Percentiles rank a stretch among this genome's conserved stretches.
phyloP scores from a whole-genome alignment of 2,329 filamentous ascomycete species.

The Penicillium sp. region DNA sequence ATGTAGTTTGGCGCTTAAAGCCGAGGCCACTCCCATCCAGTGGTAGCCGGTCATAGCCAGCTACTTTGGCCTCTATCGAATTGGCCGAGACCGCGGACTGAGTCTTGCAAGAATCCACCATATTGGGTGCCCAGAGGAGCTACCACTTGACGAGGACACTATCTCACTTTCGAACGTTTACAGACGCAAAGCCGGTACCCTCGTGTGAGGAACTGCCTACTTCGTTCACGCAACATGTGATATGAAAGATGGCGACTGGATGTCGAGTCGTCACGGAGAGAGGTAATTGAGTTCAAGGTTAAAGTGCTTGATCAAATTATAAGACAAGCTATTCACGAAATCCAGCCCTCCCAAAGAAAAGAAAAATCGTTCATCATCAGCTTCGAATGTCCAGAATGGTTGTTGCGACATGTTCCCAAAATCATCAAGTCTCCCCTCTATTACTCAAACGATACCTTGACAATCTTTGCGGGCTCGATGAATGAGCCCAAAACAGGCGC shows the following conservation, averaged over 20 bases:
- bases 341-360: not conserved
- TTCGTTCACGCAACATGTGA: no score
- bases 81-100: not conserved
- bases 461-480: constrained; percentile 18
- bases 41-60: no score
- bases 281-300: not conserved
- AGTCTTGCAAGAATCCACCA: not conserved
- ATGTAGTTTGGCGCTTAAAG: no score
- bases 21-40: no score
- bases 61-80: not conserved
- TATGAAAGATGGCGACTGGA: not conserved
- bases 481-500: constrained; percentile 19
- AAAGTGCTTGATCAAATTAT: not conserved
- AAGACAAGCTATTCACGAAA: not conserved
- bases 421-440: not conserved
- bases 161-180: not conserved
- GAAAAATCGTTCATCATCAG: no score
- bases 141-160: not conserved
- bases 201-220: not conserved
- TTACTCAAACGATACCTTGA: constrained; percentile 12
- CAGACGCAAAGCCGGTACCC: not conserved
- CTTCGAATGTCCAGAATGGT: not conserved
- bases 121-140: not conserved
- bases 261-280: not conserved
- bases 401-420: not conserved